Evolutionary conservation across 2,329 filamentous ascomycete genomes (phyloP), one percentile per base, ranked within the genome.

Genomic region (Diaporthe citriasiana): DNA sequence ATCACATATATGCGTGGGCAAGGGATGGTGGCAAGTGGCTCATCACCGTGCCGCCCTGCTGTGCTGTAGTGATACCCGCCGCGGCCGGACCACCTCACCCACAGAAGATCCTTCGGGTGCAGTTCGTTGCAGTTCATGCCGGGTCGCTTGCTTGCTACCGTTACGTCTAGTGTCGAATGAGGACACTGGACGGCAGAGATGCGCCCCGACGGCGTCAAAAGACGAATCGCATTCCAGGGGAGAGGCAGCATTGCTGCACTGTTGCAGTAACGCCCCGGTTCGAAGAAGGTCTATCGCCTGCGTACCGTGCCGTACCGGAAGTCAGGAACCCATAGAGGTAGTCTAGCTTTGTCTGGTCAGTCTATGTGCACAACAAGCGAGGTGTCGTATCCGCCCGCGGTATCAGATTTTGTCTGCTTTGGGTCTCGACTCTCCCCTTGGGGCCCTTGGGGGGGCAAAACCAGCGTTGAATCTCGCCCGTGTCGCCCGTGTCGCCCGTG

Each of bases 321-420:
- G 30, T 9, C 30, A 51, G 35, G 63, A 66, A 51, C 30, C 63
- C 63, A 66, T 66, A 59, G 3, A 50, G 12, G 38, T 38, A 38
- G 38, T 12, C 38, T 38, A 38, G 38, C 38, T 38, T 30, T 3
- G n/a, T 30, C 53, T 17, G 33, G 53, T 17, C 22, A 35, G 30
- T n/a, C 30, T 35, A 56, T 30, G 27, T 45, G 38, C 63, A 68
- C 33, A 53, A 68, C 30, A 68, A 53, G 63, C 63, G 63, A 68
- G 30, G 63, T 68, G 63, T 68, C 63, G 63, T 68, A 53, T 68
- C 63, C 63, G 63, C 63, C 63, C 47, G 33, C 63, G 22, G 63
- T 40, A 68, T 53, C 63, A 68, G 63, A 68, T 27, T 53, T 68
- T 53, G 63, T 53, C 63, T 53, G 33, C 22, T 53, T 68, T 68